Base-by-base conservation (phyloP, 345 rosid species). In the Brassica napus region DNA sequence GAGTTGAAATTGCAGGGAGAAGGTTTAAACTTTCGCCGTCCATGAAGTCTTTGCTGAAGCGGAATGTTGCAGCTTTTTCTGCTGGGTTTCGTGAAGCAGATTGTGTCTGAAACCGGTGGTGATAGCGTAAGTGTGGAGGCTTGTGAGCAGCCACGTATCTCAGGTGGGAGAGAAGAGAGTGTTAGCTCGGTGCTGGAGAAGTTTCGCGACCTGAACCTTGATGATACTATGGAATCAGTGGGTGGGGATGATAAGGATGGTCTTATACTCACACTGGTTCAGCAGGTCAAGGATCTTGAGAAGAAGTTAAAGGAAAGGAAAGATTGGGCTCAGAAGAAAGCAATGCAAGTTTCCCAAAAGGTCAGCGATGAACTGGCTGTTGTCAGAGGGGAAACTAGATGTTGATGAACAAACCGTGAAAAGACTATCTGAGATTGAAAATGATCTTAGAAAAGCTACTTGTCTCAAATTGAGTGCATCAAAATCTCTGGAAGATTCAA, bases 311-410 rank as follows among this genome's bases (percentile, higher is more conserved):
- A 86, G 84, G 97, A 92, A 61, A 86, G 95, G 79, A 91, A 91
- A 85, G 97, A 90, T 3, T 94, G 97, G 98, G 94, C 97, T 42
- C 97, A 87, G 59, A 88, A 89, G 84, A 94, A 92, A 86, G 98
- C 97, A 49, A 85, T 91, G 90, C 98, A 94, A 88, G 97, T 97
- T 75, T 97, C 97, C 0, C 88, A 87, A 82, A 94, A 86, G 85
- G 90, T 92, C 63, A 87, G 92, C 67, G 85, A 85, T 75, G 98
- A 92, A 75, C 75, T 92, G 65, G 81, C 89, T 0, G 88, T 94
- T 6, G 83, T 86, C 89, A 92, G 89, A 82, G 37, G 37, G 37
- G 37, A 34, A 34, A 34, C 37, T 87, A 79, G 86, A 89, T 67
- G 82, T 88, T 54, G 94, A 94, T 69, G 97, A 88, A 65, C 82